Evolutionary conservation across 2,329 filamentous ascomycete species (phyloP), one percentile per base, ranked within the genome.

Genomic region (Dactylellina parvicollis): DNA sequence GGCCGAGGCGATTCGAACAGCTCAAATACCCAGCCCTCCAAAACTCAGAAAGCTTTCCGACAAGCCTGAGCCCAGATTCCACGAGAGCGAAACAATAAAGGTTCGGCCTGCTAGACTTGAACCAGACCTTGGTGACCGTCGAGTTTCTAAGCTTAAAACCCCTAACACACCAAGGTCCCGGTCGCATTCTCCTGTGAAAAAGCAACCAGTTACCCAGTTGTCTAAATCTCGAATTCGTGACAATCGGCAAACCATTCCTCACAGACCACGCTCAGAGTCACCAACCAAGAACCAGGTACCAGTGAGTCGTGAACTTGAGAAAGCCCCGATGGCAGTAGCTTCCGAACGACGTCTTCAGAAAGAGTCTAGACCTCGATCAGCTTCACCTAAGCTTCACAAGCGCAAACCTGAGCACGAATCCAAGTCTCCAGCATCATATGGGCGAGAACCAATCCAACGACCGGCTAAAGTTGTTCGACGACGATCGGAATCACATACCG

Each of bases 241-340:
- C 14, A 18, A 2, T 26, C n/a, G 18, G 5, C 54, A 12, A 20
- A 16, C 8, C 8, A n/a, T 22, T 16, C 26, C 38, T 2, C 32
- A 14, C 12, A 34, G 52, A 46, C 32, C n/a, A 32, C 67, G 67
- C 3, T 72, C 59, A 24, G 52, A 42, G n/a, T 72, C 67, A 18
- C 50, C 67, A 32, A 32, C 47, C 34, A 42, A 57, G 18, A 36
- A 44, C 49, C 7, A 8, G 16, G 14, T 12, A 9, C 7, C 9
- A 18, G 10, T 40, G 32, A 2, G 7, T 22, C 34, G 44, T 16
- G 16, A 49, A 20, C 4, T 12, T 30, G 12, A 26, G 18, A 12
- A 12, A 3, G 8, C 5, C 30, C 10, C 34, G 10, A 40, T 42
- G 28, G 16, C 46, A 4, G 12, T 10, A 34, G 22, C 5, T 0